phyloP scores from a whole-genome alignment of 805 yeast species.

The Saturnispora galanensis region DNA sequence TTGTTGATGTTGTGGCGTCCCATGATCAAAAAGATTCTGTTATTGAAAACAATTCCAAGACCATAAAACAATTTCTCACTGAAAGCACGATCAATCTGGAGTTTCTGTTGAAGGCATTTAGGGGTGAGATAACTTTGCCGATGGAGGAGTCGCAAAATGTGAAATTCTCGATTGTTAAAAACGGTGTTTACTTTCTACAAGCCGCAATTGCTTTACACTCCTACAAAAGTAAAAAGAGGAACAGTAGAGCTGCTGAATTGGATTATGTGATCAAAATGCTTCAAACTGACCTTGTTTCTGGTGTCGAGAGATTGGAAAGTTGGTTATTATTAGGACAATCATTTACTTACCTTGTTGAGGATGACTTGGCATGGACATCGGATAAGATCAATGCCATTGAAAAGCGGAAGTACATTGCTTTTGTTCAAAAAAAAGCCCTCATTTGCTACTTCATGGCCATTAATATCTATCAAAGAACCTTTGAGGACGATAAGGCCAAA shows the following conservation, averaged over 20 bases:
- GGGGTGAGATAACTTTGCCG: conserved; percentile 35
- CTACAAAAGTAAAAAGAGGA: conserved; percentile 60
- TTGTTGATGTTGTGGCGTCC: conserved; percentile 63
- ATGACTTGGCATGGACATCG: conserved; percentile 86
- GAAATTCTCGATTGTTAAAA: conserved; percentile 28
- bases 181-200: conserved; percentile 61
- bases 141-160: conserved; percentile 24
- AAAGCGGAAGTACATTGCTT: conserved; percentile 49
- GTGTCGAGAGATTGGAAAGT: conserved; percentile 63
- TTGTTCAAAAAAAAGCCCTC: conserved; percentile 57
- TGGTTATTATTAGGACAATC: conserved; percentile 84
- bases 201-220: conserved; percentile 61
- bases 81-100: conserved; percentile 33
- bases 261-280: conserved; percentile 63
- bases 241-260: conserved; percentile 71
- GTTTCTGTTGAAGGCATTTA: conserved; percentile 38
- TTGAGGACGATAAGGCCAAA: conserved; percentile 14
- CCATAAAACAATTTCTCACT: conserved; percentile 39
- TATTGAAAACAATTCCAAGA: conserved; percentile 36
- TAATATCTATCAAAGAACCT: conserved; percentile 28
- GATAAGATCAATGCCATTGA: conserved; percentile 64
- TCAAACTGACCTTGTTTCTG: conserved; percentile 55
- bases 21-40: conserved; percentile 38
- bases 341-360: conserved; percentile 71
- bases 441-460: conserved; percentile 70